A percentile compares a stretch with the other conserved stretches of the same genome.
Evolutionary conservation across 345 rosid species (phyloP).

Genomic region (Durio zibethinus): DNA sequence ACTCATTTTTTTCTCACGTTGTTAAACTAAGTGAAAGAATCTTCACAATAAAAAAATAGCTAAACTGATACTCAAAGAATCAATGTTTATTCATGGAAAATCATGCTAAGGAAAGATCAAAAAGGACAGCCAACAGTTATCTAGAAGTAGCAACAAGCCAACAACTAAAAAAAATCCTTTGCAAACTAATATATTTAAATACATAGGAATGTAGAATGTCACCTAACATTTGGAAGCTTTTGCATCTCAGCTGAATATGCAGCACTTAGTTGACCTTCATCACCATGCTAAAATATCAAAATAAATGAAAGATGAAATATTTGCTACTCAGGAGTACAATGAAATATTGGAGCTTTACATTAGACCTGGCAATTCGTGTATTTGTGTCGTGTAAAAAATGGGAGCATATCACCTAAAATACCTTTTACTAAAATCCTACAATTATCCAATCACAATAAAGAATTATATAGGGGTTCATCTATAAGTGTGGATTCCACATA

Average conservation of each 20-base stretch:
- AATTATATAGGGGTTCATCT: no score
- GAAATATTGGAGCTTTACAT: not conserved
- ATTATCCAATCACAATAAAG: no score
- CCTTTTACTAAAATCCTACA: no score
- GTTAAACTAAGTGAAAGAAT: not conserved
- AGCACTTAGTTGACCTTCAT: conserved; percentile 75
- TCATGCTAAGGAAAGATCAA: not conserved
- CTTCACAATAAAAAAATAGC: not conserved
- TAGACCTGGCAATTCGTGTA: no score
- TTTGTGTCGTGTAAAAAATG: no score
- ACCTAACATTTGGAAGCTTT: conserved; percentile 87
- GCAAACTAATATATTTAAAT: conserved; percentile 1
- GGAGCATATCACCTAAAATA: no score
- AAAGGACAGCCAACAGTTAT: not conserved
- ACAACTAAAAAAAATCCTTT: not conserved
- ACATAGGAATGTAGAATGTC: conserved; percentile 29
- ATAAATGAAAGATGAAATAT: conserved; percentile 7
- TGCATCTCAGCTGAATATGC: conserved; percentile 79
- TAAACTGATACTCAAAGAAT: conserved; percentile 1
- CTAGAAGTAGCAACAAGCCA: not conserved
- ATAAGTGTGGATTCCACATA: no score
- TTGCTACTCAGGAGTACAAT: not conserved
- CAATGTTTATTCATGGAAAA: conserved; percentile 1
- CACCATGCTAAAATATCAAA: conserved; percentile 62
- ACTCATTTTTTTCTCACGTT: no score